These are phyloP conservation scores for Trichosanthes truncata DNA, from an alignment of 306 rosid species.

Conservation along the genomic window DNA sequence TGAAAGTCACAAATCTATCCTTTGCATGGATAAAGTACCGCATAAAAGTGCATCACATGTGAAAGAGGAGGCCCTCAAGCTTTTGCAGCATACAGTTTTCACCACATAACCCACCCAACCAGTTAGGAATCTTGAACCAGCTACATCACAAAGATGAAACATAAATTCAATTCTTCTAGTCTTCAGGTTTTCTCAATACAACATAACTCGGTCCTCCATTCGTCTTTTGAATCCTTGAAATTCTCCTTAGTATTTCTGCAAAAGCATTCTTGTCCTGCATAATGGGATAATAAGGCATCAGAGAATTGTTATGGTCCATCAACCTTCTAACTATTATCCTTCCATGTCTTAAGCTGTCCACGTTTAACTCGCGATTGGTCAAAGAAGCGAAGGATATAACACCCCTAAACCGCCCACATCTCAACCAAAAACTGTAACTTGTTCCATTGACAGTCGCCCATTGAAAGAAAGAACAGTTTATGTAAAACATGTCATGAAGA, in stretches of 20 bases:
- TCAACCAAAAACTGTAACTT: background rate
- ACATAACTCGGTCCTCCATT: constrained; percentile 63
- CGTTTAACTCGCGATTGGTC: background rate
- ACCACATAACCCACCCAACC: background rate
- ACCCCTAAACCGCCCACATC: background rate
- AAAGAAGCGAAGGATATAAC: background rate
- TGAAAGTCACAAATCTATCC: background rate
- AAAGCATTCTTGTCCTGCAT: constrained; percentile 85
- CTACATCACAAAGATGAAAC: background rate
- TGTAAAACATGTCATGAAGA: constrained; percentile 9
- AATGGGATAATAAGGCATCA: constrained; percentile 2
- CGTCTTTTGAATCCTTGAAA: constrained; percentile 79
- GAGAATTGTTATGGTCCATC: background rate
- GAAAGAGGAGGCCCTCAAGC: background rate
- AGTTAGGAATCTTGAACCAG: background rate
- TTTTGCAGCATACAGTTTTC: background rate
- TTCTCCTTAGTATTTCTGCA: constrained; percentile 77
- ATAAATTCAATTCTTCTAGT: background rate
- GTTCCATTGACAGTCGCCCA: background rate
- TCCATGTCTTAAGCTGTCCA: background rate
- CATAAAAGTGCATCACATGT: background rate
- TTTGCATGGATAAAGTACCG: background rate
- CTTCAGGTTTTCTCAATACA: constrained; percentile 41
- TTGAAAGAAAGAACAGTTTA: background rate
- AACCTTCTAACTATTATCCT: background rate